These are phyloP conservation scores for Cucumis cinereus DNA, from an alignment of 306 rosid genomes.

Conservation along the genomic window DNA sequence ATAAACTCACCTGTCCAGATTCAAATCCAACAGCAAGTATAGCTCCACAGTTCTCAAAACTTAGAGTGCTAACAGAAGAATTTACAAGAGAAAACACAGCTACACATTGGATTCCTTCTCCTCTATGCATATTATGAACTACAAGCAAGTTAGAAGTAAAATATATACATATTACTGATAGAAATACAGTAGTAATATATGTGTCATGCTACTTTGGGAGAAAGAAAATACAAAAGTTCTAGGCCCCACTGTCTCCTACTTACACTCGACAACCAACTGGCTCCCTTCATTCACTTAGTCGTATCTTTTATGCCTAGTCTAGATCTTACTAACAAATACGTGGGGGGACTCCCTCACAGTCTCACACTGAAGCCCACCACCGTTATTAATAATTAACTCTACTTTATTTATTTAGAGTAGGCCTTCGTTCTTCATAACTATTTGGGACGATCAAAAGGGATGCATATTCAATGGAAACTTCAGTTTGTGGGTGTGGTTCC, in stretches of 20 bases:
- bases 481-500: no score
- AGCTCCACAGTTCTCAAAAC: slow-evolving; percentile 47
- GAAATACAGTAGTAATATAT: neutral
- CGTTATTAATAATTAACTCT: neutral
- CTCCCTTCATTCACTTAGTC: neutral
- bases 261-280: neutral
- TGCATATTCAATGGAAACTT: no score
- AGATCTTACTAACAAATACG: neutral
- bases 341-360: neutral
- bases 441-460: no score
- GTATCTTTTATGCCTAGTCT: neutral
- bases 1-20: slow-evolving; percentile 56
- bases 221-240: neutral
- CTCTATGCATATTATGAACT: slow-evolving; percentile 41
- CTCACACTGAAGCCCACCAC: neutral
- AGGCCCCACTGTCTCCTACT: neutral
- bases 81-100: slow-evolving; percentile 50
- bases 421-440: no score
- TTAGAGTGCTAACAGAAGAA: slow-evolving; percentile 45
- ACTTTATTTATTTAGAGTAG: no score
- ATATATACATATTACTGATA: neutral
- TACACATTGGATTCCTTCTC: slow-evolving; percentile 43
- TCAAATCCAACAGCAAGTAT: slow-evolving; percentile 63
- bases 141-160: slow-evolving; percentile 23
- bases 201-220: neutral